Evolutionary conservation across 495 filamentous ascomycete genomes (phyloP).

Genomic region (Venustampulla echinocandica): DNA sequence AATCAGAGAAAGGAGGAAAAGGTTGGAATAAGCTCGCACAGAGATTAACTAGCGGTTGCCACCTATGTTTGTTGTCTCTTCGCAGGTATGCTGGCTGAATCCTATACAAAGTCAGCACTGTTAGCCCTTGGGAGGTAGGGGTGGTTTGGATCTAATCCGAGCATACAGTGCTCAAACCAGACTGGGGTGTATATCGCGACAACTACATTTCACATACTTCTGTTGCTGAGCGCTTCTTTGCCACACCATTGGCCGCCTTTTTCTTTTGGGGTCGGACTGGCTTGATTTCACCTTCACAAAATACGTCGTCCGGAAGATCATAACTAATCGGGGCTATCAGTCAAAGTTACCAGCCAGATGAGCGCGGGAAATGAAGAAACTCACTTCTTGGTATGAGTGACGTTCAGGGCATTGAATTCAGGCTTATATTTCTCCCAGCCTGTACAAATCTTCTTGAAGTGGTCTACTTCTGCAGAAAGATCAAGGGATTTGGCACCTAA

Average conservation of each 20-base stretch:
- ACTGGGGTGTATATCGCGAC: neutral
- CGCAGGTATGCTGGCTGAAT: constrained; percentile 25
- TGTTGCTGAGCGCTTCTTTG: constrained; percentile 21
- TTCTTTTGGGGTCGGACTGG: constrained; percentile 53
- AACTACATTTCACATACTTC: constrained; percentile 26
- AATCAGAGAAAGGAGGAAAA: constrained; percentile 10
- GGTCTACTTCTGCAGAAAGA: constrained; percentile 61
- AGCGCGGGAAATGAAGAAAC: constrained; percentile 27
- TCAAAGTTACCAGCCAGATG: neutral
- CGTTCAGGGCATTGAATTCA: constrained; percentile 54
- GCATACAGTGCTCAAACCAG: no score
- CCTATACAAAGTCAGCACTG: constrained; percentile 22
- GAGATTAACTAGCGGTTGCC: constrained; percentile 29
- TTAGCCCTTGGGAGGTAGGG: neutral
- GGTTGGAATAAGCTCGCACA: constrained; percentile 14
- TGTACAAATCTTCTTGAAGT: constrained; percentile 64
- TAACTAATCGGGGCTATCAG: constrained; percentile 44
- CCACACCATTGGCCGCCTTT: constrained; percentile 21
- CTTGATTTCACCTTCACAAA: constrained; percentile 68
- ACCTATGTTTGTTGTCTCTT: constrained; percentile 30
- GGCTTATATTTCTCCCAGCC: constrained; percentile 57
- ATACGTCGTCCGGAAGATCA: constrained; percentile 83
- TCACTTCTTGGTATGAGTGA: constrained; percentile 72
- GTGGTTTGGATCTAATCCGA: no score
- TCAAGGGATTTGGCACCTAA: constrained; percentile 50